Evolutionary conservation across 768 basidiomycete species (phyloP).

Genomic region (Mycena rebaudengoi): DNA sequence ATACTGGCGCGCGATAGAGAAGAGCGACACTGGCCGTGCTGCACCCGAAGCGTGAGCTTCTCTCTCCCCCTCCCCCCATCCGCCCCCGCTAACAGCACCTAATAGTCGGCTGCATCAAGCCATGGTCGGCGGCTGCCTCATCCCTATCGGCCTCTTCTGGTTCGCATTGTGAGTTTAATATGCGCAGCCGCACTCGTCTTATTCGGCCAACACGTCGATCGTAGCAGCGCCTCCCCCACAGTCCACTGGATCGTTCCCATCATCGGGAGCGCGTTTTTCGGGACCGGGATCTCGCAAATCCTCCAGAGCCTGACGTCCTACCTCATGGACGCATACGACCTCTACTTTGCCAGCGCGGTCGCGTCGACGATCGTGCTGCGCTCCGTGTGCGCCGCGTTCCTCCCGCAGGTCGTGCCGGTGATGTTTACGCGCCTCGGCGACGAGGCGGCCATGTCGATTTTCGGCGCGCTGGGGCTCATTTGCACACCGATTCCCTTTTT

Average conservation of each 20-base stretch:
- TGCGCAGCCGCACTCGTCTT: not conserved
- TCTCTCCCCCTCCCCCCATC: not conserved
- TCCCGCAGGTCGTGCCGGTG: constrained; percentile 64
- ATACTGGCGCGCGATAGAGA: constrained; percentile 59
- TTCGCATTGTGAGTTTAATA: constrained; percentile 62
- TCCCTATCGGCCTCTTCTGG: constrained; percentile 71
- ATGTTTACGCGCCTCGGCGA: constrained; percentile 64
- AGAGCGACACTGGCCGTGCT: constrained; percentile 56
- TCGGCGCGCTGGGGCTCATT: constrained; percentile 57
- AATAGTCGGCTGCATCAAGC: constrained; percentile 66
- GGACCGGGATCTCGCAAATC: constrained; percentile 68
- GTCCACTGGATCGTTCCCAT: constrained; percentile 76
- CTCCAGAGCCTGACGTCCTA: constrained; percentile 73
- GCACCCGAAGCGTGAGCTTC: constrained; percentile 68
- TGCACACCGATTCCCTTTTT: constrained; percentile 66
- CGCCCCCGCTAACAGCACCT: not conserved
- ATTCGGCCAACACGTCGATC: constrained; percentile 4
- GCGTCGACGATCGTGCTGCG: constrained; percentile 75
- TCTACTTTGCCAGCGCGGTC: constrained; percentile 73
- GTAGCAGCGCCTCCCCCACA: constrained; percentile 58
- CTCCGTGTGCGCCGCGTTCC: constrained; percentile 67
- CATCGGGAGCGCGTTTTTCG: constrained; percentile 73
- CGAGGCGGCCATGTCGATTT: constrained; percentile 62
- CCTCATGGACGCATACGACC: constrained; percentile 74
- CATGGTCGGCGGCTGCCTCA: constrained; percentile 58